A percentile compares a stretch with the other conserved stretches of the same genome.
Evolutionary conservation across 495 filamentous ascomycete genomes (phyloP).

Genomic region (Talaromyces proteolyticus): DNA sequence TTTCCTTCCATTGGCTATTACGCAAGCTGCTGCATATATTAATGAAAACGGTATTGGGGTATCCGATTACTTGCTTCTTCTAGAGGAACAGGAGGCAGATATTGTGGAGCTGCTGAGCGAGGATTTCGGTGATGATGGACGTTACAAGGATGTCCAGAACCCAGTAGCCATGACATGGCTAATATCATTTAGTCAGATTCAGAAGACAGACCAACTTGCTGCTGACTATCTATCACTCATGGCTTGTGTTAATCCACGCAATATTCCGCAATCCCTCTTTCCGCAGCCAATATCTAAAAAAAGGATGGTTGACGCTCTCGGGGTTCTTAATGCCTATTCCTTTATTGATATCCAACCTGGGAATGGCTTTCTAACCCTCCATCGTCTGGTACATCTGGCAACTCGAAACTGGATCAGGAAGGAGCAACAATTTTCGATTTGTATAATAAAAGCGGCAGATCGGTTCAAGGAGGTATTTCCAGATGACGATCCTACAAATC

Average conservation of each 20-base stretch:
- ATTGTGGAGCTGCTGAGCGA: slow-evolving; percentile 22
- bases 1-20: slow-evolving; percentile 20
- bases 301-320: slow-evolving; percentile 15
- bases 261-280: slow-evolving; percentile 10
- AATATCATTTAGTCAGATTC: slow-evolving; percentile 37
- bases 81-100: slow-evolving; percentile 23
- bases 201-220: slow-evolving; percentile 15
- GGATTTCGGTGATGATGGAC: slow-evolving; percentile 28
- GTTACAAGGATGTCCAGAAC: slow-evolving; percentile 27
- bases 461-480: too few species aligned
- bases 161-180: slow-evolving; percentile 40
- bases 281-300: slow-evolving; percentile 6
- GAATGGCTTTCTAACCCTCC: too few species aligned
- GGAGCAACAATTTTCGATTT: too few species aligned
- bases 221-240: slow-evolving; percentile 28
- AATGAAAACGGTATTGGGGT: slow-evolving; percentile 24
- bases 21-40: slow-evolving; percentile 22
- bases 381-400: too few species aligned
- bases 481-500: too few species aligned
- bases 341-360: slow-evolving; percentile 13
- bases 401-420: too few species aligned
- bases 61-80: slow-evolving; percentile 26
- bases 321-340: slow-evolving; percentile 14
- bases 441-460: too few species aligned
- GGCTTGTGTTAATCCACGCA: slow-evolving; percentile 18